Base-by-base conservation (phyloP, 2,329 filamentous ascomycete species). In the Emergomyces orientalis region DNA sequence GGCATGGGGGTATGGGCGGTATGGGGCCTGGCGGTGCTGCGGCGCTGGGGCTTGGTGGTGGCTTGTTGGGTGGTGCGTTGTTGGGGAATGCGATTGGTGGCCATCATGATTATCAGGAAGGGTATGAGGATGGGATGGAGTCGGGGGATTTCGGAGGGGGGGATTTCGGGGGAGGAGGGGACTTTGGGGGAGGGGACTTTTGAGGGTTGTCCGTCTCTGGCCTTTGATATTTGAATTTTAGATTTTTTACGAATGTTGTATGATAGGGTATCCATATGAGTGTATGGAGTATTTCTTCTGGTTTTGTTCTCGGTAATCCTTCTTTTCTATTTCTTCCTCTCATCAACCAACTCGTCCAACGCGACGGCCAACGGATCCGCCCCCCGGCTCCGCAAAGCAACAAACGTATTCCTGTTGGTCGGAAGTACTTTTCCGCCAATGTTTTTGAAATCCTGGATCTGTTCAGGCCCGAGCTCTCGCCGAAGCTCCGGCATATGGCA, bases 11-110 rank as follows among this genome's bases (percentile, higher is more conserved):
- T 1, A 77, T 30, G 77, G 79, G 37, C n/a, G 78, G 80, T 4
- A 79, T 93, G 77, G 89, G 90, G n/a, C 81, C 84, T 64, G 84
- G 82, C 13, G 60, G 60, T 14, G 90, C 87, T 60, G 85, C 87
- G 9, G 89, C 89, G 27, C 78, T 96, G 52, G 91, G 91, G 77
- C 75, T 90, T 3, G 91, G 91, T 68, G 91, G 88, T 66, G 91
- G 91, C 74, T 71, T 96, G 72, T 70, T 96, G 0, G 92, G 91
- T 68, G 91, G 91, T 62, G 83, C 85, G 65, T 65, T 96, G 69
- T 75, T 96, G 39, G 87, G 82, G 1, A 80, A 88, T 70, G 86
- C 87, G 1, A 80, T 92, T 59, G 77, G 88, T 62, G 84, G 89
- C 67, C 76, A 87, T 64, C 47, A 61, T 49, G 57, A 22, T 27